Evolutionary conservation across 352 stramenopile genomes (phyloP).

Genomic region (Thraustotheca clavata): DNA sequence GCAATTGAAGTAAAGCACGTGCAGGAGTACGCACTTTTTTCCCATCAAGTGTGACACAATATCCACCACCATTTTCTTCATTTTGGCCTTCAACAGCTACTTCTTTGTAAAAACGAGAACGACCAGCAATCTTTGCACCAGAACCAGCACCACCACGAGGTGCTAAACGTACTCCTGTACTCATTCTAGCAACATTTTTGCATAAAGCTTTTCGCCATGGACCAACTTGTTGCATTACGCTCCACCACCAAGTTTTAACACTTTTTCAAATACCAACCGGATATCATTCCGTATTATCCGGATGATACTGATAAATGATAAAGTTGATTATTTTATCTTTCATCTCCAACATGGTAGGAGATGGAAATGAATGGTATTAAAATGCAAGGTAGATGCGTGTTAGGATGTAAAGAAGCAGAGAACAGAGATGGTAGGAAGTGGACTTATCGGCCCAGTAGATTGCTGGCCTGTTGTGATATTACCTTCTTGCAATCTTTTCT

Average conservation of each 20-base stretch:
- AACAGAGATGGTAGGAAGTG: too few species aligned
- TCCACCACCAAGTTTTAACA: conserved; percentile 2
- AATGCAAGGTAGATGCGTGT: too few species aligned
- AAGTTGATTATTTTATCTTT: not conserved
- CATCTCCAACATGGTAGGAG: not conserved
- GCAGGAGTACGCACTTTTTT: conserved; percentile 74
- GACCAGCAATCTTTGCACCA: conserved; percentile 77
- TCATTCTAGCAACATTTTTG: not conserved
- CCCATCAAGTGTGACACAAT: conserved; percentile 67
- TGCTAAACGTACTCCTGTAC: not conserved
- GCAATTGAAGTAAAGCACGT: conserved; percentile 50
- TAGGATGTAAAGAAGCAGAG: too few species aligned
- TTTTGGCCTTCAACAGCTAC: conserved; percentile 58
- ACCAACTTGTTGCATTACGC: not conserved
- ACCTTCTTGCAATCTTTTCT: too few species aligned
- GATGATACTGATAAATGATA: not conserved
- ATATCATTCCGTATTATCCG: not conserved
- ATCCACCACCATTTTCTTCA: conserved; percentile 26
- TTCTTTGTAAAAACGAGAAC: conserved; percentile 75
- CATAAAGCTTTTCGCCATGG: not conserved
- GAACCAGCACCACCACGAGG: conserved; percentile 12
- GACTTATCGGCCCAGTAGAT: too few species aligned
- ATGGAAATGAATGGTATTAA: not conserved
- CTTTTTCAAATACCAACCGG: too few species aligned
- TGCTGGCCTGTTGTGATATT: too few species aligned